Evolutionary conservation across 192 early-diverging fungal species (phyloP), one percentile per base, ranked within the genome.

Genomic region (Backusella liffmaniae): DNA sequence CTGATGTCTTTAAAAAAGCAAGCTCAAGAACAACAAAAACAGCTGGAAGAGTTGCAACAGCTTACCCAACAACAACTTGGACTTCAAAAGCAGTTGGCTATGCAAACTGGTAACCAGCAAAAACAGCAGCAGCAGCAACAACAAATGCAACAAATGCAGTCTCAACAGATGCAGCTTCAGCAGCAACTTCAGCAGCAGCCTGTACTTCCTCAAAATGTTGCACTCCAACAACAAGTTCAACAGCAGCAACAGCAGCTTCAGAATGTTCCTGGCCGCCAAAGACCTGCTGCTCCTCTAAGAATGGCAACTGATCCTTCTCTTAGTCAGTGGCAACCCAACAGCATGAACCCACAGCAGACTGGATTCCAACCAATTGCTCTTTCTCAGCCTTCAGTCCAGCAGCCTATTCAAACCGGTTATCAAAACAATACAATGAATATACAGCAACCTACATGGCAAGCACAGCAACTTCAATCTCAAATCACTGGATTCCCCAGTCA

Each of bases 381-480:
- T 26, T 62, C 56, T 29, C 46, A 66, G n/a, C 74, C 72, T 41
- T 62, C n/a, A 34, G 37, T 53, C 37, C 69, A 66, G 8, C 18
- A 62, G 49, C 26, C 35, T 32, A 39, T 35, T 18, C 67, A 53
- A 29, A 29, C 71, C 35, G 26, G 32, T 46, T 79, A 77, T 59
- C 73, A 71, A 35, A 62, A 62, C 26, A 62, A 62, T 8, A 23
- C 56, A 62, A 62, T 62, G 56, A 12, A 9, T 26, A 62, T 62
- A 1, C 78, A 82, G n/a, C 79, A 72, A 10, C 39, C 59, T 15
- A 7, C 75, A 29, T 69, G 74, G 39, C 75, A 77, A 46, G n/a
- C 37, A 15, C 80, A 84, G 10, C 74, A 76, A 29, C 72, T 79
- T n/a, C 73, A 79, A 67, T 51, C 77, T 13, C 81, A 78, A 44